These are phyloP conservation scores for Neurospora sp. DNA, from an alignment of 2,329 filamentous ascomycete genomes.

Conservation along the genomic window DNA sequence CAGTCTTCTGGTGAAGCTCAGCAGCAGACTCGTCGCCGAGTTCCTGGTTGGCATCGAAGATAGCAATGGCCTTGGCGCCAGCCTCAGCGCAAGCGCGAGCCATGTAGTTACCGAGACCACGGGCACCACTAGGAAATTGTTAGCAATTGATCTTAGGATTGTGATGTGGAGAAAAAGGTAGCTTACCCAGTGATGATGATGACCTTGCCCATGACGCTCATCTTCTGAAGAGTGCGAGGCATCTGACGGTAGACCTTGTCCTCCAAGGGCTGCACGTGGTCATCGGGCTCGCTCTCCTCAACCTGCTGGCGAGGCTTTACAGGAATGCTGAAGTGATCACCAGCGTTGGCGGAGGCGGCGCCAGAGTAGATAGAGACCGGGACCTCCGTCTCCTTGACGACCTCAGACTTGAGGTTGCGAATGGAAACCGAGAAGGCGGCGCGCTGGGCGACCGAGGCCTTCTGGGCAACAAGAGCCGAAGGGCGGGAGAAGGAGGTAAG, in stretches of 20 bases:
- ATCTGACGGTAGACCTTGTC: constrained; percentile 45
- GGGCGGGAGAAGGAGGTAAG: constrained; percentile 21
- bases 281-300: constrained; percentile 28
- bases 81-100: constrained; percentile 68
- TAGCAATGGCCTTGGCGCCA: constrained; percentile 62
- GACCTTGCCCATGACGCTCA: constrained; percentile 60
- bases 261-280: constrained; percentile 41
- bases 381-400: constrained; percentile 47
- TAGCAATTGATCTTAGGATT: constrained; percentile 12
- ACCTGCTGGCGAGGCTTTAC: constrained; percentile 35
- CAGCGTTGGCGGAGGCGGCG: constrained; percentile 24
- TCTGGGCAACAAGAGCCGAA: constrained; percentile 13
- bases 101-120: constrained; percentile 72
- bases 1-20: constrained; percentile 62
- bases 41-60: constrained; percentile 70
- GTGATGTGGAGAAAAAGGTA: not conserved
- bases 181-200: constrained; percentile 63
- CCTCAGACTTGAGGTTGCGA: constrained; percentile 35
- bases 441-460: constrained; percentile 14
- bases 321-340: constrained; percentile 45
- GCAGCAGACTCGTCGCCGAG: constrained; percentile 60
- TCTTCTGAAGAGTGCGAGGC: constrained; percentile 57
- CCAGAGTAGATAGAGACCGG: constrained; percentile 45
- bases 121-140: constrained; percentile 49
- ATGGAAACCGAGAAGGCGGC: constrained; percentile 29